phyloP scores from a whole-genome alignment of 2,329 filamentous ascomycete genomes.

The Clonostachys byssicola region DNA sequence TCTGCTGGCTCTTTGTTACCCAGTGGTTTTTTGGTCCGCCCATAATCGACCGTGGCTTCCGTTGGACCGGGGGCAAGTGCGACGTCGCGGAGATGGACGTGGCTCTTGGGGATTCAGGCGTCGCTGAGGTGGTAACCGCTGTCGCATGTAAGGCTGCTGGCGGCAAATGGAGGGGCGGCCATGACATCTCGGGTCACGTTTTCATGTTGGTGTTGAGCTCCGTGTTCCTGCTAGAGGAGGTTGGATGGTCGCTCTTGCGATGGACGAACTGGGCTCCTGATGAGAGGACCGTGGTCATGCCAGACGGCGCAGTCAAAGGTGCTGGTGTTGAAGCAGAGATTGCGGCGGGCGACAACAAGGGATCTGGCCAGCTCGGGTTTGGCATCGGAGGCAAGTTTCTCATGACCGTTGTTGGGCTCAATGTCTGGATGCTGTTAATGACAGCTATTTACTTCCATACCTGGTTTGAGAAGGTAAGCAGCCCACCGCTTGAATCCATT shows the following conservation, averaged over 20 bases:
- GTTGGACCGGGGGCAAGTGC: conserved; percentile 84
- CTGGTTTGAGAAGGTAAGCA: conserved; percentile 90
- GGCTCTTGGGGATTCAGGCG: conserved; percentile 37
- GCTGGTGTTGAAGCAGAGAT: conserved; percentile 42
- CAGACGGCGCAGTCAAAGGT: conserved; percentile 61
- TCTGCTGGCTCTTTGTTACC: conserved; percentile 80
- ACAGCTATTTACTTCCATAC: conserved; percentile 98
- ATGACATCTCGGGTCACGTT: conserved; percentile 94
- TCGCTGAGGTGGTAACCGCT: conserved; percentile 59
- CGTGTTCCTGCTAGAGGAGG: conserved; percentile 77
- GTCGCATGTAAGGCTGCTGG: conserved; percentile 79
- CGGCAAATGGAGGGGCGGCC: conserved; percentile 85
- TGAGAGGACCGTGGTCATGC: conserved; percentile 61
- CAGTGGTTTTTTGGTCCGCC: conserved; percentile 96
- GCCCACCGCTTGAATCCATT: background rate
- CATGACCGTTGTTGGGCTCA: conserved; percentile 62
- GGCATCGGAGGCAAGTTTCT: conserved; percentile 52
- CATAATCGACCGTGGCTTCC: conserved; percentile 85
- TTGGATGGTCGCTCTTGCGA: conserved; percentile 53
- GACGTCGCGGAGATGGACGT: conserved; percentile 50
- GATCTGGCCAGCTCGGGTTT: conserved; percentile 19
- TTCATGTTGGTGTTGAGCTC: conserved; percentile 87
- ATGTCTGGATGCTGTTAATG: conserved; percentile 97
- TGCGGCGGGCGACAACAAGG: conserved; percentile 9
- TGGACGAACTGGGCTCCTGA: conserved; percentile 41